Evolutionary conservation across 108 stramenopile species (phyloP).

Genomic region (Cylindrotheca closterium): DNA sequence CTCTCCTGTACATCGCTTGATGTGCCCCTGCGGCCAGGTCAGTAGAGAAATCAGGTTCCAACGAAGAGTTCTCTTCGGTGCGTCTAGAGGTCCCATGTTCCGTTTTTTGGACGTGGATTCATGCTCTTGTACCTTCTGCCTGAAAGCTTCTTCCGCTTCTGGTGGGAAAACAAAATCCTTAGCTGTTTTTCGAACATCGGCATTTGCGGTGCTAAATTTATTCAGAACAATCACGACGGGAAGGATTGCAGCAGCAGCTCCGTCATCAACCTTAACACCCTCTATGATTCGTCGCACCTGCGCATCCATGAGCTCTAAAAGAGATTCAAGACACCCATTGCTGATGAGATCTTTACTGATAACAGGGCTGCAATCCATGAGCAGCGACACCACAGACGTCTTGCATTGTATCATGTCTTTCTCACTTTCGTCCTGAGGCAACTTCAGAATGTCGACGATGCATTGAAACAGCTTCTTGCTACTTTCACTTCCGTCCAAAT

Average conservation of each 20-base stretch:
- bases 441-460: constrained; percentile 23
- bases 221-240: constrained; percentile 69
- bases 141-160: constrained; percentile 32
- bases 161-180: constrained; percentile 66
- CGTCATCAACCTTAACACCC: constrained; percentile 47
- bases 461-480: constrained; percentile 3
- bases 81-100: constrained; percentile 85
- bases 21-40: constrained; percentile 75
- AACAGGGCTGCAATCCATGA: constrained; percentile 53
- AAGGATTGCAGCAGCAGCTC: constrained; percentile 46
- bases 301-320: constrained; percentile 32
- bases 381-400: constrained; percentile 54
- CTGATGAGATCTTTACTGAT: constrained; percentile 35
- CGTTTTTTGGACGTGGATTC: constrained; percentile 3
- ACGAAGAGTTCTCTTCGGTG: constrained; percentile 70
- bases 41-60: constrained; percentile 67
- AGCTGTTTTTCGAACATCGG: constrained; percentile 27
- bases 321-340: constrained; percentile 3
- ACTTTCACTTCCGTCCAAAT: constrained; percentile 1
- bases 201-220: constrained; percentile 40
- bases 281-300: constrained; percentile 58
- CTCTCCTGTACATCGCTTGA: constrained; percentile 75
- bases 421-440: constrained; percentile 16
- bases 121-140: constrained; percentile 17
- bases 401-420: constrained; percentile 45